Evolutionary conservation across 1,139 yeast species (phyloP).

Genomic region (Candida mesenterica): DNA sequence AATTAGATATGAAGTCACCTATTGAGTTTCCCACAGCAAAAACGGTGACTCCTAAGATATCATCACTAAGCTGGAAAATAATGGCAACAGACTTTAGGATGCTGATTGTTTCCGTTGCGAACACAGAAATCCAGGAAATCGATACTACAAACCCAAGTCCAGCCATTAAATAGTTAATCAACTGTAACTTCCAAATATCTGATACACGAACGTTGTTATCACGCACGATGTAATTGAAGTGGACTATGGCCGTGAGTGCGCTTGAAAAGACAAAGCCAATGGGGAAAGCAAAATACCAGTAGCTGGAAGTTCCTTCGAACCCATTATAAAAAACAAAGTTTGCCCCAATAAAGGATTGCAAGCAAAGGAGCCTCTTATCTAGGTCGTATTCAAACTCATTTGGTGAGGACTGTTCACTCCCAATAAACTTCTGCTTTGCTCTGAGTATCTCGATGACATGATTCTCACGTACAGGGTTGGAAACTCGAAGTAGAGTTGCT

Average conservation of each 20-base stretch:
- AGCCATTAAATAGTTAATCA: constrained; percentile 36
- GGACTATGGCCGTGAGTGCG: constrained; percentile 3
- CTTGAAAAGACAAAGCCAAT: constrained; percentile 1
- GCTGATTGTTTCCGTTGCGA: constrained; percentile 76
- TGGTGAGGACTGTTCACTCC: background rate
- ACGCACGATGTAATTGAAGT: constrained; percentile 6
- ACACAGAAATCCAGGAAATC: constrained; percentile 68
- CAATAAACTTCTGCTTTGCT: constrained; percentile 2
- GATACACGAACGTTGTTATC: constrained; percentile 2
- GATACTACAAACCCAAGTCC: constrained; percentile 65
- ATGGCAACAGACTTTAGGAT: constrained; percentile 63
- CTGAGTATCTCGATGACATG: constrained; percentile 8
- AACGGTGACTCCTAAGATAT: constrained; percentile 74
- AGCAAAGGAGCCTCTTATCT: constrained; percentile 18
- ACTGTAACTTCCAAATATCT: constrained; percentile 10
- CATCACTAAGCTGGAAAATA: constrained; percentile 66
- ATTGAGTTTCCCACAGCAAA: constrained; percentile 92
- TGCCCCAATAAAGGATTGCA: constrained; percentile 21
- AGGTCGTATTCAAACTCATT: constrained; percentile 17
- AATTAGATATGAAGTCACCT: constrained; percentile 84
- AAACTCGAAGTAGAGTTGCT: constrained; percentile 40
- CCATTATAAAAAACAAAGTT: constrained; percentile 16
- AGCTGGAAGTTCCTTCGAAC: constrained; percentile 13
- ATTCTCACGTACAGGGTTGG: constrained; percentile 48
- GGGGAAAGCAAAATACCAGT: constrained; percentile 12